Conservation (phyloP, 176 grass and related monocot genomes). For the Thalia dealbata region DNA sequence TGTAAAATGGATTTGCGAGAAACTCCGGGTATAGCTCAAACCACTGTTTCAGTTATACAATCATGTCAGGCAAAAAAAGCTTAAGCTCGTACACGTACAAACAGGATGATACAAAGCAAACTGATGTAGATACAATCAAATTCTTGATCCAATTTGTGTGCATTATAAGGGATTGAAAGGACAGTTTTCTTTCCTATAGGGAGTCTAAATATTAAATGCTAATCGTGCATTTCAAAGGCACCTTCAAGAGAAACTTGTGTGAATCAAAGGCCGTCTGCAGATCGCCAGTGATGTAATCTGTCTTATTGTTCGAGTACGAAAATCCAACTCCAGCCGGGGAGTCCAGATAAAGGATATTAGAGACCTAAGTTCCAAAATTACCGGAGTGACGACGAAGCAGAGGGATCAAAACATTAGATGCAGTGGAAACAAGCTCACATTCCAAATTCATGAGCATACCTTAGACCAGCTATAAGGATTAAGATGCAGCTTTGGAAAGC, state of each 20-base stretch:
- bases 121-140: background rate
- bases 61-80: background rate
- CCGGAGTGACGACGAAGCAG: background rate
- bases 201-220: background rate
- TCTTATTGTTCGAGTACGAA: conserved; percentile 53
- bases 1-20: conserved; percentile 65
- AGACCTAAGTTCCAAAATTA: conserved; percentile 44
- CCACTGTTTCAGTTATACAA: conserved; percentile 49
- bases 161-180: background rate
- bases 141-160: background rate
- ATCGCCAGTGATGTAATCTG: conserved; percentile 76
- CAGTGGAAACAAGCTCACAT: background rate
- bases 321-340: conserved; percentile 88
- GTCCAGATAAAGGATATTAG: conserved; percentile 90
- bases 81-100: background rate
- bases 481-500: conserved; percentile 72
- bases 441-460: conserved; percentile 22
- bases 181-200: background rate
- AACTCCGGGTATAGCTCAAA: conserved; percentile 82
- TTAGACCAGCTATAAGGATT: conserved; percentile 91
- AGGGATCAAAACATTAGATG: background rate
- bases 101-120: background rate
- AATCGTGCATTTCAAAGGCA: conserved; percentile 7
- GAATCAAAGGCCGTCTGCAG: conserved; percentile 86
- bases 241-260: conserved; percentile 83